Conservation (phyloP, 1,284 basidiomycete species). For the Ustilago lituana region DNA sequence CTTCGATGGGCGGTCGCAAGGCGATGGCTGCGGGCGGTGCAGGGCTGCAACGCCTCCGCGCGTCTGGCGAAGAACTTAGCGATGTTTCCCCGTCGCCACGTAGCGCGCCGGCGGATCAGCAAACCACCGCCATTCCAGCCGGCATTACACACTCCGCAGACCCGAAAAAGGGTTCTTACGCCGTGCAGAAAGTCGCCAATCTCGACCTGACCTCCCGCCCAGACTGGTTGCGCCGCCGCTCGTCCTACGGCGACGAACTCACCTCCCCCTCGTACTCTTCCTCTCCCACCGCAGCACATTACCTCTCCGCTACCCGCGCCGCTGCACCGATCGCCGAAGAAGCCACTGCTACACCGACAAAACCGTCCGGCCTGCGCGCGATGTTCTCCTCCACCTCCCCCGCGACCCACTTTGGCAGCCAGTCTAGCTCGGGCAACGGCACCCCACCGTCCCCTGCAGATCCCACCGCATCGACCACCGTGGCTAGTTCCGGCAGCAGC, state of each 20-base stretch:
- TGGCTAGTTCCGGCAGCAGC: not conserved
- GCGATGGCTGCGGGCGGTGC: slow-evolving; percentile 8
- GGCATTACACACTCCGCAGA: too few species aligned
- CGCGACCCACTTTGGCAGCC: too few species aligned
- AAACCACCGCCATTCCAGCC: too few species aligned
- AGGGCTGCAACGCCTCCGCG: slow-evolving; percentile 6
- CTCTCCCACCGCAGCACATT: not conserved
- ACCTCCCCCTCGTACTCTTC: not conserved
- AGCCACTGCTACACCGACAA: slow-evolving; percentile 4
- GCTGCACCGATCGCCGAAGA: slow-evolving; percentile 3
- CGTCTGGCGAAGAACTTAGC: not conserved
- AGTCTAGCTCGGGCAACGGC: too few species aligned
- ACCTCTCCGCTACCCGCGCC: slow-evolving; percentile 2
- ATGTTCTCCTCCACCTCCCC: slow-evolving; percentile 20
- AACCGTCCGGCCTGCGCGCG: slow-evolving; percentile 17
- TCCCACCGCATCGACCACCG: too few species aligned
- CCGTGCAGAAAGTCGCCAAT: not conserved
- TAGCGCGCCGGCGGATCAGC: not conserved
- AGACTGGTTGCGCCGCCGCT: slow-evolving; percentile 33
- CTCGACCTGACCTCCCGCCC: slow-evolving; percentile 21
- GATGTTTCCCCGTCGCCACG: not conserved
- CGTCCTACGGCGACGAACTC: slow-evolving; percentile 40
- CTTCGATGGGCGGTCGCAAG: slow-evolving; percentile 27
- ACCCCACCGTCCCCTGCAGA: not conserved
- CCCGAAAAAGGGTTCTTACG: too few species aligned